phyloP scores from a whole-genome alignment of 169 alveolate species.

The Plasmodium malariae region DNA sequence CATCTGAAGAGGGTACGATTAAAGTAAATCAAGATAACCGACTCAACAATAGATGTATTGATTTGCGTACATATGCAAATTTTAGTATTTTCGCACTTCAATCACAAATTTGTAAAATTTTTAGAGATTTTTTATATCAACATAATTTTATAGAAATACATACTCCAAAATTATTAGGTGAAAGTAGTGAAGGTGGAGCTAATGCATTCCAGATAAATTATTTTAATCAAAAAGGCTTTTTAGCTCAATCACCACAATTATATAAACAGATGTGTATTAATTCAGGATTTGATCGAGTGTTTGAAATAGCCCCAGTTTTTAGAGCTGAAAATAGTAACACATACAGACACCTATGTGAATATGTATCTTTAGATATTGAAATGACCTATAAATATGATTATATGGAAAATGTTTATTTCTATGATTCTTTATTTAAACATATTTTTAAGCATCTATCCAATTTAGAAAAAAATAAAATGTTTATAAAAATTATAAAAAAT shows the following conservation, averaged over 20 bases:
- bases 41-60: conserved; percentile 97
- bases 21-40: conserved; percentile 96
- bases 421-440: conserved; percentile 91
- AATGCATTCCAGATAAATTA: conserved; percentile 95
- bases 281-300: conserved; percentile 97
- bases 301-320: conserved; percentile 99
- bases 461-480: conserved; percentile 39
- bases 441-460: conserved; percentile 91
- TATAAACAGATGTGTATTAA: conserved; percentile 99
- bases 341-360: conserved; percentile 99
- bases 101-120: conserved; percentile 94
- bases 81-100: conserved; percentile 95
- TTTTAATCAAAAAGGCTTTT: conserved; percentile 90
- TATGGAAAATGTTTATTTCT: conserved; percentile 95
- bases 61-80: conserved; percentile 95
- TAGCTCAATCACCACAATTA: conserved; percentile 99
- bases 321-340: conserved; percentile 99
- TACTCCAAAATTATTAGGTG: conserved; percentile 99
- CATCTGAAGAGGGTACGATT: conserved; percentile 88
- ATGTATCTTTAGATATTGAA: conserved; percentile 98
- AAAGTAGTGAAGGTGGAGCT: conserved; percentile 99
- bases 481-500: conserved; percentile 53
- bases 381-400: conserved; percentile 97
- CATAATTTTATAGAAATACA: conserved; percentile 97
- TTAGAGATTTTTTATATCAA: conserved; percentile 92